Conservation (phyloP, 768 basidiomycete species). For the Pleurotus tuoliensis region DNA sequence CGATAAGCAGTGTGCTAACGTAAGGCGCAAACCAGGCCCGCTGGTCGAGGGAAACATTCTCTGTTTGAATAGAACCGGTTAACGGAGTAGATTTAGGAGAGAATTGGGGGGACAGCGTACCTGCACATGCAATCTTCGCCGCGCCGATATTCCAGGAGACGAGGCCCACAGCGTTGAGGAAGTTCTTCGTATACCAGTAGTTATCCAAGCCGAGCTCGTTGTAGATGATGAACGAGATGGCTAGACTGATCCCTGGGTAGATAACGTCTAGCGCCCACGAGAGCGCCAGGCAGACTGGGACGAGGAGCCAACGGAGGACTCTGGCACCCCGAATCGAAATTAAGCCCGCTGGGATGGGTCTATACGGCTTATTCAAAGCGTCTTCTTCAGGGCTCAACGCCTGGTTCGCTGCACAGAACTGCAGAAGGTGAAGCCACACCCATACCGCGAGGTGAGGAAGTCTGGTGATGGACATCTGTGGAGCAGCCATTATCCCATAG, state of each 20-base stretch:
- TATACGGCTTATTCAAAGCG: conserved; percentile 37
- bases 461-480: conserved; percentile 15
- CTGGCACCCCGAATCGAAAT: conserved; percentile 31
- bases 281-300: conserved; percentile 11
- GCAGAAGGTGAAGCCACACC: conserved; percentile 43
- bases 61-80: not conserved
- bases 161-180: conserved; percentile 11
- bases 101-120: not conserved
- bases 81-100: not conserved
- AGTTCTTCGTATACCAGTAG: conserved; percentile 9
- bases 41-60: not conserved
- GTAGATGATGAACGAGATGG: conserved; percentile 4
- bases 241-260: conserved; percentile 2
- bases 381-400: conserved; percentile 38
- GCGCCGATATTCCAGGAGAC: conserved; percentile 12
- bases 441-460: conserved; percentile 24
- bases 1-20: conserved; percentile 8
- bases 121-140: conserved; percentile 2
- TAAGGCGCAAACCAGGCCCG: conserved; percentile 6
- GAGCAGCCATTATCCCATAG: conserved; percentile 21
- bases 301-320: conserved; percentile 31
- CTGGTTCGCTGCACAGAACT: conserved; percentile 43
- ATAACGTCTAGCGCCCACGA: conserved; percentile 2
- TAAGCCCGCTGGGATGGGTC: conserved; percentile 41
- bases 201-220: conserved; percentile 7